Evolutionary conservation across 2,329 filamentous ascomycete species (phyloP).

Genomic region (Aplosporella prunicola): DNA sequence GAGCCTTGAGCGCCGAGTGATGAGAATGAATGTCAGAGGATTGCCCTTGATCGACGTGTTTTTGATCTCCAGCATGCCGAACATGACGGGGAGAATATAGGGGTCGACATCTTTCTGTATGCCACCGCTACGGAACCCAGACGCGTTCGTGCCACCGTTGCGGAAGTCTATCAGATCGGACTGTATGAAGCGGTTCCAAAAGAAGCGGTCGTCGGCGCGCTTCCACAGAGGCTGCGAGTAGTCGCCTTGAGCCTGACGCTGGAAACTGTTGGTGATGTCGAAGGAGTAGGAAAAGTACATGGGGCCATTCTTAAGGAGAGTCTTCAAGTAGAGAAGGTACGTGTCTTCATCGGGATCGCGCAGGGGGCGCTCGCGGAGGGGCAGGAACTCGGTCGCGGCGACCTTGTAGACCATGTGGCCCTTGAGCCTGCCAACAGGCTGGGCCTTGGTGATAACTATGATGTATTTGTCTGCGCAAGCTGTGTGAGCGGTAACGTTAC

Average conservation of each 20-base stretch:
- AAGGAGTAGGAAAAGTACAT: conserved; percentile 99
- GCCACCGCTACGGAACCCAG: conserved; percentile 49
- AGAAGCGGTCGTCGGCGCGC: conserved; percentile 92
- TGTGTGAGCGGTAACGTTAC: background rate
- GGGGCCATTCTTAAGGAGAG: conserved; percentile 69
- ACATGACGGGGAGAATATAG: conserved; percentile 91
- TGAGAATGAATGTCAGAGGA: conserved; percentile 73
- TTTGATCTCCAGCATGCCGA: conserved; percentile 87
- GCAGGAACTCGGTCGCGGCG: conserved; percentile 81
- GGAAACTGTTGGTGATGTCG: conserved; percentile 94
- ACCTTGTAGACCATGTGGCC: conserved; percentile 97
- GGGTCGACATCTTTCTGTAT: conserved; percentile 73
- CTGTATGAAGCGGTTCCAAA: conserved; percentile 94
- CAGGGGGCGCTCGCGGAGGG: conserved; percentile 82
- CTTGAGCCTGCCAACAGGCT: conserved; percentile 81
- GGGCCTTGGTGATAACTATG: conserved; percentile 88
- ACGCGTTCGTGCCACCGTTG: conserved; percentile 41
- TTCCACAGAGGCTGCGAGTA: conserved; percentile 71
- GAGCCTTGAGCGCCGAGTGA: conserved; percentile 80
- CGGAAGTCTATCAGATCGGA: conserved; percentile 88
- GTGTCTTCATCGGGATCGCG: conserved; percentile 91
- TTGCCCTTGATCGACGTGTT: conserved; percentile 78
- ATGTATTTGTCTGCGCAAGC: conserved; percentile 76
- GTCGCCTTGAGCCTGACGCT: conserved; percentile 76
- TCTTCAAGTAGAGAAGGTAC: conserved; percentile 74